A percentile compares a stretch with the other conserved stretches of the same genome.
Conservation (phyloP, 495 filamentous ascomycete genomes). For the Aspergillus affinis region DNA sequence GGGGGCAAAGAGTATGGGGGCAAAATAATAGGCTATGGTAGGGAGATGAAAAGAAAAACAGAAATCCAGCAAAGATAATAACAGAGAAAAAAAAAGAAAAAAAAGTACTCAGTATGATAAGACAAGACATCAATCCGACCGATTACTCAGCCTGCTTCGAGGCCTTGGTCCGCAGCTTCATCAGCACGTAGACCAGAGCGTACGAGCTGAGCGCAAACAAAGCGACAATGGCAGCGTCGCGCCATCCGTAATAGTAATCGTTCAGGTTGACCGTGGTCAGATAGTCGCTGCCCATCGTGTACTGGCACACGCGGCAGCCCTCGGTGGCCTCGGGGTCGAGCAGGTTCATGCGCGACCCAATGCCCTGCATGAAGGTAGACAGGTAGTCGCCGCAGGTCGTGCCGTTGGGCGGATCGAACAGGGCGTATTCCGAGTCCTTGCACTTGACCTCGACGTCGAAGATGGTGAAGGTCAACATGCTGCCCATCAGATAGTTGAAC, state of each 20-base stretch:
- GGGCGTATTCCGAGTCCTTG: slow-evolving; percentile 54
- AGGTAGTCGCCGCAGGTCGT: slow-evolving; percentile 59
- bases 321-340: slow-evolving; percentile 51
- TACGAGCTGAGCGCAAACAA: slow-evolving; percentile 48
- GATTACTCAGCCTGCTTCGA: slow-evolving; percentile 25
- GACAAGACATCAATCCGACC: not conserved
- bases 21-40: not conserved
- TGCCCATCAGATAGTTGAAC: slow-evolving; percentile 65
- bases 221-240: slow-evolving; percentile 43
- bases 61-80: not conserved
- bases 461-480: slow-evolving; percentile 56
- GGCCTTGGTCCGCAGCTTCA: slow-evolving; percentile 41
- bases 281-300: slow-evolving; percentile 38
- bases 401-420: slow-evolving; percentile 53
- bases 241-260: slow-evolving; percentile 46
- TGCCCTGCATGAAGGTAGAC: slow-evolving; percentile 40
- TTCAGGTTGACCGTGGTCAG: slow-evolving; percentile 37
- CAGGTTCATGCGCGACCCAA: slow-evolving; percentile 52
- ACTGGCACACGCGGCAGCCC: slow-evolving; percentile 61
- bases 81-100: not conserved
- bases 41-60: not conserved
- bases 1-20: not conserved
- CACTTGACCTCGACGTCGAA: slow-evolving; percentile 58
- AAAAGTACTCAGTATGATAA: slow-evolving; percentile 2
- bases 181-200: slow-evolving; percentile 46